phyloP scores from a whole-genome alignment of 805 yeast species.

The Saturnispora sekii region DNA sequence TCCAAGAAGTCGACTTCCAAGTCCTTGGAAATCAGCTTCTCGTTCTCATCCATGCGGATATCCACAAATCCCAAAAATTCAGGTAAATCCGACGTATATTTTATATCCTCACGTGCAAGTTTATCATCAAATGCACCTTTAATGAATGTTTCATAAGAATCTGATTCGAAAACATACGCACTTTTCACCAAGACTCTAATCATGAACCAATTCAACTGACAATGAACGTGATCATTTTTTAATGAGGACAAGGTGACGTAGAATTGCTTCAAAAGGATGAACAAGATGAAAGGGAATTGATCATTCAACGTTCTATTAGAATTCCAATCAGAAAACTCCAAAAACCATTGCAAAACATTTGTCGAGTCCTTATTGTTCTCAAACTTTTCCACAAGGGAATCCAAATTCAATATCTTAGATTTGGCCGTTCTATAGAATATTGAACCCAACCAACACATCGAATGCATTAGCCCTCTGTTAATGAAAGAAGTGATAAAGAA shows the following conservation, averaged over 20 bases:
- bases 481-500: conserved; percentile 16
- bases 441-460: conserved; percentile 6
- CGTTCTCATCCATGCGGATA: background rate
- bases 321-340: conserved; percentile 7
- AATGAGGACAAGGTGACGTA: conserved; percentile 17
- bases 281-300: conserved; percentile 20
- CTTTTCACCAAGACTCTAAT: conserved; percentile 23
- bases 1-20: conserved; percentile 1
- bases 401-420: conserved; percentile 8
- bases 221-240: conserved; percentile 15
- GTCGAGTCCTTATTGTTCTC: conserved; percentile 24
- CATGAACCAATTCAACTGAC: conserved; percentile 20
- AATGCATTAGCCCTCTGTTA: conserved; percentile 1
- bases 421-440: conserved; percentile 5
- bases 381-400: conserved; percentile 17
- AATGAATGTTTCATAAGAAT: conserved; percentile 14
- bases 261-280: conserved; percentile 23
- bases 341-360: conserved; percentile 25
- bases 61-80: conserved; percentile 1
- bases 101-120: background rate
- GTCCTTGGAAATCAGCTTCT: background rate
- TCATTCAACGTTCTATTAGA: conserved; percentile 12
- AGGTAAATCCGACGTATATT: background rate
- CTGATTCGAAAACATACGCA: conserved; percentile 17
- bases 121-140: conserved; percentile 1